Evolutionary conservation across 305 asterid genomes (phyloP).

Genomic region (Solanum hybrid): DNA sequence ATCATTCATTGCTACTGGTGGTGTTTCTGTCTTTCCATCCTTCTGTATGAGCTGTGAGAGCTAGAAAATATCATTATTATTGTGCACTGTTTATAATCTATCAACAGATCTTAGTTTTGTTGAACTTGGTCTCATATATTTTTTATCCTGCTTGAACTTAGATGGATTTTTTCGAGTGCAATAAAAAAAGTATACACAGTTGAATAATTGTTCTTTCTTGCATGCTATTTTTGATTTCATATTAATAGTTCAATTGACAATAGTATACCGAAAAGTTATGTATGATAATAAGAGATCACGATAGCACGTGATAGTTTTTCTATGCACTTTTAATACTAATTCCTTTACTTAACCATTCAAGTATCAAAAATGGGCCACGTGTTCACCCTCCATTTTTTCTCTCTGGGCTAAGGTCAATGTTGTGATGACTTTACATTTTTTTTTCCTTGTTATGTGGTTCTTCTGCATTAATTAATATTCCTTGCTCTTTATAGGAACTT

Average conservation of each 20-base stretch:
- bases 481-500: neutral
- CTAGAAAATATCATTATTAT: neutral
- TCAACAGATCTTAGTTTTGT: neutral
- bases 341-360: neutral
- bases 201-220: neutral
- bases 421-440: neutral
- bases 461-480: neutral
- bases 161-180: neutral
- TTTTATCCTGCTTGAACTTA: neutral
- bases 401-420: neutral
- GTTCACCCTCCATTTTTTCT: neutral
- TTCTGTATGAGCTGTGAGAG: neutral
- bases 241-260: neutral
- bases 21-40: neutral
- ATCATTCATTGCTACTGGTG: neutral
- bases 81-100: neutral
- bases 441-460: neutral
- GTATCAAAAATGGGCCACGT: neutral
- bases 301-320: neutral
- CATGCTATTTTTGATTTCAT: neutral
- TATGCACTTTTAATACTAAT: neutral
- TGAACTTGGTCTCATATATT: neutral
- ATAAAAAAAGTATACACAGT: neutral
- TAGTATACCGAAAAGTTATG: neutral
- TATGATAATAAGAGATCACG: neutral